Evolutionary conservation across 1,284 basidiomycete species (phyloP).

Genomic region (Malassezia caprae): DNA sequence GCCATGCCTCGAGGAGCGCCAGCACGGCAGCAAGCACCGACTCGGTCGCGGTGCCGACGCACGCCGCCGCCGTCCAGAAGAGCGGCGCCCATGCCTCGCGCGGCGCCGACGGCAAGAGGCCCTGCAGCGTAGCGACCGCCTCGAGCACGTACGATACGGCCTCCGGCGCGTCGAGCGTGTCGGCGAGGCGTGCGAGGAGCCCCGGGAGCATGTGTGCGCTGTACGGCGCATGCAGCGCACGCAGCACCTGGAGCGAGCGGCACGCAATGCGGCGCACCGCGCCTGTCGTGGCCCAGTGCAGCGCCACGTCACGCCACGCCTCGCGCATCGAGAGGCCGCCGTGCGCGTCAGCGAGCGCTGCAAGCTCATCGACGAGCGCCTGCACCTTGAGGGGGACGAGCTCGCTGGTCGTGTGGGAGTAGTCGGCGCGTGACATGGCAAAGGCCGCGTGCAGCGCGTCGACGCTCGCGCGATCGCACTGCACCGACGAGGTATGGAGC

Average conservation of each 20-base stretch:
- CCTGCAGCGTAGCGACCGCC: conserved; percentile 66
- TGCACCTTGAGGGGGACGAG: background rate
- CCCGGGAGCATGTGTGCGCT: conserved; percentile 66
- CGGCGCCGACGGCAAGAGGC: conserved; percentile 57
- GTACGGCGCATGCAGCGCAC: conserved; percentile 66
- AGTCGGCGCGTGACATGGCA: background rate
- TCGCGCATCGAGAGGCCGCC: conserved; percentile 52
- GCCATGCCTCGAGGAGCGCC: conserved; percentile 29
- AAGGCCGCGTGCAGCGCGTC: background rate
- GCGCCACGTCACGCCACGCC: conserved; percentile 68
- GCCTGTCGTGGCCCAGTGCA: conserved; percentile 76
- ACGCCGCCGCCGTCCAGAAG: conserved; percentile 77
- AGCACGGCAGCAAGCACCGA: conserved; percentile 66
- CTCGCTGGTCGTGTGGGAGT: background rate
- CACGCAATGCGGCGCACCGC: conserved; percentile 76
- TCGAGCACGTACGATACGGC: conserved; percentile 75
- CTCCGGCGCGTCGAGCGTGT: conserved; percentile 64
- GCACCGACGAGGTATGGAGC: background rate
- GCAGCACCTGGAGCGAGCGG: conserved; percentile 80
- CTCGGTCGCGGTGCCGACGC: conserved; percentile 72
- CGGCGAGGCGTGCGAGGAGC: conserved; percentile 71
- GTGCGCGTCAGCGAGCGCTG: conserved; percentile 17
- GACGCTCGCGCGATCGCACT: background rate
- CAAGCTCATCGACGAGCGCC: background rate
- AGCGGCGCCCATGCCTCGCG: conserved; percentile 63